A percentile compares a stretch with the other conserved stretches of the same genome.
Conservation (phyloP, 2,329 filamentous ascomycete genomes). For the Shiraia sp. region DNA sequence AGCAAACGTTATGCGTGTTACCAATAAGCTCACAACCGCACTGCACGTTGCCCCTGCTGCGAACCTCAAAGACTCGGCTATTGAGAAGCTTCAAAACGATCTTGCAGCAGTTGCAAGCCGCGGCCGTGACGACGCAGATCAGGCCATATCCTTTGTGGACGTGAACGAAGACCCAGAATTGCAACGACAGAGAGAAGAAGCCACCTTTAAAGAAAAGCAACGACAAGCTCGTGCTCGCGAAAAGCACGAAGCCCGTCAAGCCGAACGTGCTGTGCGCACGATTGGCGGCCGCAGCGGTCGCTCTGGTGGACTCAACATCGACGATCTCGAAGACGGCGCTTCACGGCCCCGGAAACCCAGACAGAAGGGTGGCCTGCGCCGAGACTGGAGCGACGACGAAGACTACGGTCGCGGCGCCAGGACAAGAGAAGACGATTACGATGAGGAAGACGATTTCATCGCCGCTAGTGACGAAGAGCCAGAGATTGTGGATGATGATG, state of each 20-base stretch:
- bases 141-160: slow-evolving; percentile 66
- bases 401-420: slow-evolving; percentile 69
- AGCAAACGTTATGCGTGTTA: slow-evolving; percentile 70
- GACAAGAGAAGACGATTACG: slow-evolving; percentile 73
- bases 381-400: slow-evolving; percentile 70
- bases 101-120: slow-evolving; percentile 66
- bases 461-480: slow-evolving; percentile 75
- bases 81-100: slow-evolving; percentile 68
- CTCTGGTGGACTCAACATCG: slow-evolving; percentile 62
- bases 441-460: slow-evolving; percentile 78
- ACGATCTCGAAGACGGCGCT: slow-evolving; percentile 60
- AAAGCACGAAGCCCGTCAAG: slow-evolving; percentile 67
- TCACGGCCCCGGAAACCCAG: slow-evolving; percentile 33
- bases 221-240: slow-evolving; percentile 66
- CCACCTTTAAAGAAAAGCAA: slow-evolving; percentile 73
- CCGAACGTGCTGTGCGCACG: slow-evolving; percentile 57
- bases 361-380: slow-evolving; percentile 45
- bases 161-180: slow-evolving; percentile 76
- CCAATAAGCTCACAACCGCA: slow-evolving; percentile 76
- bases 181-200: slow-evolving; percentile 72
- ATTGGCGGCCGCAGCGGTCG: slow-evolving; percentile 56
- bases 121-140: slow-evolving; percentile 50
- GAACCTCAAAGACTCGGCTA: slow-evolving; percentile 70
- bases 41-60: slow-evolving; percentile 70
- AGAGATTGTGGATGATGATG: slow-evolving; percentile 63